These are phyloP conservation scores for Crotalaria pallida DNA, from an alignment of 306 rosid species.

Conservation along the genomic window DNA sequence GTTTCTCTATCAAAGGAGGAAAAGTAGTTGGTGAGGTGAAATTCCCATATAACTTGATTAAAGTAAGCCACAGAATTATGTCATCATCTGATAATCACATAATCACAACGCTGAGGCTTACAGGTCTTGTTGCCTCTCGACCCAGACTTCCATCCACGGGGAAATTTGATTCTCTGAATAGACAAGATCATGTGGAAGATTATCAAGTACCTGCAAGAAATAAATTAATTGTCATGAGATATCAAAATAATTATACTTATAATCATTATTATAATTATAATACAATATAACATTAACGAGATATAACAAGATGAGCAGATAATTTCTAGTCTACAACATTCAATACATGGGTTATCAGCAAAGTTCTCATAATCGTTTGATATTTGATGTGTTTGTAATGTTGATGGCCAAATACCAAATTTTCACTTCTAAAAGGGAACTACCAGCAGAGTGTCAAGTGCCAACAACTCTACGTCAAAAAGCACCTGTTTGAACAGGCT, in stretches of 20 bases:
- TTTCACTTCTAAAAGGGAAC: not conserved
- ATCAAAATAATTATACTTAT: not conserved
- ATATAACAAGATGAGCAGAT: not conserved
- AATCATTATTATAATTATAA: not conserved
- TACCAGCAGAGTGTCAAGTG: not conserved
- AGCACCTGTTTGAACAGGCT: not conserved
- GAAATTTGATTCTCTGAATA: slow-evolving; percentile 78
- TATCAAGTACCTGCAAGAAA: slow-evolving; percentile 80
- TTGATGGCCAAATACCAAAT: not conserved
- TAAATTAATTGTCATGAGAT: slow-evolving; percentile 3
- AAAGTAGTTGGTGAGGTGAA: not conserved
- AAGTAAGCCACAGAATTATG: not conserved
- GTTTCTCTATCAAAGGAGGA: slow-evolving; percentile 37
- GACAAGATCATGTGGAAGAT: slow-evolving; percentile 94
- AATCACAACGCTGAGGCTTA: slow-evolving; percentile 27
- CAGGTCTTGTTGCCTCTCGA: slow-evolving; percentile 60
- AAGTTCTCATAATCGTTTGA: not conserved
- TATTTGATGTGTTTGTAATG: not conserved
- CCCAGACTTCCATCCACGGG: slow-evolving; percentile 96
- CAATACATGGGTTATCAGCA: not conserved
- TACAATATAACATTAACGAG: not conserved
- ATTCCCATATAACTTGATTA: slow-evolving; percentile 6
- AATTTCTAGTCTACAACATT: slow-evolving; percentile 1
- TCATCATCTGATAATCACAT: not conserved
- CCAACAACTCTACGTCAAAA: not conserved